These are phyloP conservation scores for Populus alba DNA, from an alignment of 345 rosid species.

Conservation along the genomic window DNA sequence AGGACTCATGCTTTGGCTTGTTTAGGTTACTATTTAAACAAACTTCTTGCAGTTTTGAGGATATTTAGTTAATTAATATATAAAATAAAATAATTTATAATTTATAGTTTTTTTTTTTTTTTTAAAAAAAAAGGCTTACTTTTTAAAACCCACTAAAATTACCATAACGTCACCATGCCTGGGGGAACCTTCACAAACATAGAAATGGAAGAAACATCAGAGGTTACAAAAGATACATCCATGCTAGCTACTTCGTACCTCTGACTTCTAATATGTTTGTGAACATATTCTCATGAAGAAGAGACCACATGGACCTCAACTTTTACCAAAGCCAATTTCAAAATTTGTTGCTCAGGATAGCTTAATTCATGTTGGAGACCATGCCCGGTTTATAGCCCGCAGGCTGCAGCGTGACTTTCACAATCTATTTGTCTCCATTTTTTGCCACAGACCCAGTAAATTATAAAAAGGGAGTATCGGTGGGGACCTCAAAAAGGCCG, in stretches of 20 bases:
- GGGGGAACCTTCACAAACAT: neutral
- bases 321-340: neutral
- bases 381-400: neutral
- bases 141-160: too few relatives aligned
- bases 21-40: too few relatives aligned
- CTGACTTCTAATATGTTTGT: neutral
- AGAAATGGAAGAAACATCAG: neutral
- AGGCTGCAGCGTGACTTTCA: neutral
- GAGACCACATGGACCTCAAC: neutral
- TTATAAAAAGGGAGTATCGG: neutral
- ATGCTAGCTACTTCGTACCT: neutral
- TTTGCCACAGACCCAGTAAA: neutral
- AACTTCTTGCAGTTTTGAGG: too few relatives aligned
- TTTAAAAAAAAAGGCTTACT: too few relatives aligned
- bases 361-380: neutral
- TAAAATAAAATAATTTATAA: too few relatives aligned
- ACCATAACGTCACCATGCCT: neutral
- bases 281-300: neutral
- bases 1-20: neutral
- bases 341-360: neutral
- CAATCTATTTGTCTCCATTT: neutral
- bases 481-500: neutral
- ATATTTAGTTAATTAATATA: too few relatives aligned
- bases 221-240: neutral
- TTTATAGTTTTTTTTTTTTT: too few relatives aligned